Evolutionary conservation across 1,139 yeast species (phyloP), one percentile per base, ranked within the genome.

Genomic region (Pichia sp.): DNA sequence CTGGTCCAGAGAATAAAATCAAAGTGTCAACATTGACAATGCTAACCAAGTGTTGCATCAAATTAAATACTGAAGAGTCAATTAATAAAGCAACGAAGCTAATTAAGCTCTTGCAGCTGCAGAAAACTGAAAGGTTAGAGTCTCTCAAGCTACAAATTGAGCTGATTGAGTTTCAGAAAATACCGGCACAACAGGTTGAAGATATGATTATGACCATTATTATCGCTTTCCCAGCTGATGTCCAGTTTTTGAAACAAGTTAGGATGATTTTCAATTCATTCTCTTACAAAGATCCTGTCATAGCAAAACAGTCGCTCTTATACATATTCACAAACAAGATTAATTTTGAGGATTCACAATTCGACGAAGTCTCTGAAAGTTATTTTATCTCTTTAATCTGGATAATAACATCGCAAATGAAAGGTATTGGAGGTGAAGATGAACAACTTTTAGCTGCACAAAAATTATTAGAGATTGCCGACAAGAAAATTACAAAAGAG

Each of bases 231-330:
- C 30, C 50, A 0, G 18, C 37, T 9, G 19, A 41, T 6, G 25
- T 33, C 3, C 37, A 50, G 1, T 22, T 50, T 1, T 42, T 51
- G 3, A 40, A 52, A 3, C 33, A 40, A 13, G 22, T 47, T 7
- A 22, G 34, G 22, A 12, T 30, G 12, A 11, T 40, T 5, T 27
- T 40, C 4, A 47, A 47, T 22, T 18, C 46, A 47, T 40, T 52
- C 48, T 34, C 58, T 0, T 31, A 33, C 3, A 32, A 34, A 2
- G 45, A 56, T 26, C 50, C 53, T 2, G 23, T 29, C 3, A 47
- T 52, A 13, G 53, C 62, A 0, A 45, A 56, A 20, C 52, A 47
- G 19, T 58, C 62, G 29, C 46, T 55, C 14, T 51, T 55, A 14
- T 56, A 53, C 37, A 38, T 57, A 2, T 51, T 59, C 15, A 51